Conservation (phyloP, 108 stramenopile genomes). For the Skeletonema grethae region DNA sequence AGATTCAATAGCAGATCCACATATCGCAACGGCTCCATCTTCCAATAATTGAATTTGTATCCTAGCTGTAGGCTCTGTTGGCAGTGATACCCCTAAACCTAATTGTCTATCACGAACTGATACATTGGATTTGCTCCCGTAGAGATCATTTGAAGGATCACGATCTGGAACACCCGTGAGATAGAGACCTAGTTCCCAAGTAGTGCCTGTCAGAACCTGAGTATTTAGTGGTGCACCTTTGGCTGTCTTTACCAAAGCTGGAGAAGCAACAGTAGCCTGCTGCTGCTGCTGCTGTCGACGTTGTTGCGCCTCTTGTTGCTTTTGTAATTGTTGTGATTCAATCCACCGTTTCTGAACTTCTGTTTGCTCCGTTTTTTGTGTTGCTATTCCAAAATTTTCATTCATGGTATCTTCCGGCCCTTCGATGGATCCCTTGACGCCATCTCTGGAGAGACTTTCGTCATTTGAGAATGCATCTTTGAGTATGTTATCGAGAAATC, state of each 20-base stretch:
- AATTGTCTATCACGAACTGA: constrained; percentile 58
- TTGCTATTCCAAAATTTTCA: not conserved
- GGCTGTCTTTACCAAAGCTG: constrained; percentile 12
- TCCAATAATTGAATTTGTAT: constrained; percentile 52
- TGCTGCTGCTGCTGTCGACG: not conserved
- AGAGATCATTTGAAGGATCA: constrained; percentile 81
- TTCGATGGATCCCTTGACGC: constrained; percentile 60
- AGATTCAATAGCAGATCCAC: constrained; percentile 12
- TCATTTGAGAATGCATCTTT: constrained; percentile 78
- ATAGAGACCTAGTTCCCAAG: constrained; percentile 56
- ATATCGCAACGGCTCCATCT: constrained; percentile 45
- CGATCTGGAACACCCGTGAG: constrained; percentile 72
- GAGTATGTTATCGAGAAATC: constrained; percentile 69
- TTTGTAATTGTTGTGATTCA: constrained; percentile 41
- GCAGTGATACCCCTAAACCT: constrained; percentile 59
- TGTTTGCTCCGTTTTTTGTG: constrained; percentile 33
- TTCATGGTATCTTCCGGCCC: constrained; percentile 43
- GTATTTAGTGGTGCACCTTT: constrained; percentile 39
- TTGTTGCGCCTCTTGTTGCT: constrained; percentile 6
- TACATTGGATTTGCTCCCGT: constrained; percentile 70
- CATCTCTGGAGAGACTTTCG: constrained; percentile 41
- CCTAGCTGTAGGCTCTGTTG: constrained; percentile 57
- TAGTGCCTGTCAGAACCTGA: constrained; percentile 31
- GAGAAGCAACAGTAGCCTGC: not conserved
- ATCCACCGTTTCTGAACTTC: constrained; percentile 75